phyloP scores from a whole-genome alignment of 2,329 filamentous ascomycete genomes.

The Septoria petroselini region DNA sequence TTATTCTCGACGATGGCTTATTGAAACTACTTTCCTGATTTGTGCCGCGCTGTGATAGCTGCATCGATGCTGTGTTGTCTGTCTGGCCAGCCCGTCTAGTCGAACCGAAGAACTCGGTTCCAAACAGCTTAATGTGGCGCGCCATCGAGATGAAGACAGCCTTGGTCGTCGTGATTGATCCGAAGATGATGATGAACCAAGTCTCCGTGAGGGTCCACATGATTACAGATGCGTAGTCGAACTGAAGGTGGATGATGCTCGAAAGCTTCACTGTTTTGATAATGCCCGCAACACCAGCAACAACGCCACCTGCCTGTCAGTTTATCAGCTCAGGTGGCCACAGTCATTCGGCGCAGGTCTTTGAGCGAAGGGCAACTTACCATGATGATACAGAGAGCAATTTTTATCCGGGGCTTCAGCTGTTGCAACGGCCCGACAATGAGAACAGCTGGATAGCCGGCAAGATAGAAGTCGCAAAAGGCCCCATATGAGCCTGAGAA shows the following conservation, averaged over 20 bases:
- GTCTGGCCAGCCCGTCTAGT: background rate
- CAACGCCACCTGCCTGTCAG: background rate
- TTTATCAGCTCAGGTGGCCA: no score
- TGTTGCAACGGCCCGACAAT: conserved; percentile 22
- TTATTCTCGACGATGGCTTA: background rate
- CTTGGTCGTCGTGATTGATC: conserved; percentile 21
- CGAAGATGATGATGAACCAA: conserved; percentile 29
- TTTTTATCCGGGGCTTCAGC: conserved; percentile 14
- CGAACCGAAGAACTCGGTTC: conserved; percentile 1
- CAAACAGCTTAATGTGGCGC: conserved; percentile 7
- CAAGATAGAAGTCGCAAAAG: conserved; percentile 22
- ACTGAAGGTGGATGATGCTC: conserved; percentile 3
- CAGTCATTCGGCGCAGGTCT: no score
- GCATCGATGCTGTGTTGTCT: background rate
- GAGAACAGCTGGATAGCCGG: conserved; percentile 19
- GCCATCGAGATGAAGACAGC: conserved; percentile 16
- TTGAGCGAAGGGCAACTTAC: no score
- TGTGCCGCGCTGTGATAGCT: background rate
- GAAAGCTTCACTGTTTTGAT: conserved; percentile 20
- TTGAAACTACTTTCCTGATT: background rate
- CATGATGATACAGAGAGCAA: conserved; percentile 22
- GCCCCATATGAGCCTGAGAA: conserved; percentile 17
- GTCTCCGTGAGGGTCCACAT: conserved; percentile 20
- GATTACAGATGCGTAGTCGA: conserved; percentile 14
- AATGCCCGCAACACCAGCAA: conserved; percentile 24